Evolutionary conservation across 169 alveolate species (phyloP).

Genomic region (Plasmodium coatneyi): DNA sequence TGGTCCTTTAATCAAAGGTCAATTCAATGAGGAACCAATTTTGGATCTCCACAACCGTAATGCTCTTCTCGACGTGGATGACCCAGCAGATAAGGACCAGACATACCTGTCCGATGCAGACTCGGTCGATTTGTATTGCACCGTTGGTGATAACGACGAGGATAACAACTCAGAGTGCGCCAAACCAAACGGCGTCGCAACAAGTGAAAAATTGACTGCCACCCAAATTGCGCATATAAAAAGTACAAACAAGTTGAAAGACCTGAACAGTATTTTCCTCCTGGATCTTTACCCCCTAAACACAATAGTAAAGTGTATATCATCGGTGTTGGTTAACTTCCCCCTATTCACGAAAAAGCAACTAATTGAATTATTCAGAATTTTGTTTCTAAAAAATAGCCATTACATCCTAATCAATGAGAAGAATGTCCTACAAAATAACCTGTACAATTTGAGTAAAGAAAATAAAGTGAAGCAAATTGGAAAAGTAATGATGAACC

Average conservation of each 20-base stretch:
- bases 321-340: conserved; percentile 30
- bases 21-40: not conserved
- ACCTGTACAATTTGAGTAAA: conserved; percentile 34
- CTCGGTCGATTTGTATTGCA: conserved; percentile 10
- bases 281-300: conserved; percentile 25
- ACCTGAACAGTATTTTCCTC: conserved; percentile 17
- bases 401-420: conserved; percentile 24
- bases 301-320: conserved; percentile 42
- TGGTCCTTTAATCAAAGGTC: not conserved
- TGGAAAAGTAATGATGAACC: conserved; percentile 29
- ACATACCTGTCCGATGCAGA: conserved; percentile 9
- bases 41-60: not conserved
- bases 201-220: not conserved
- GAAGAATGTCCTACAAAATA: conserved; percentile 26
- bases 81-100: not conserved
- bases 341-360: conserved; percentile 38
- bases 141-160: not conserved
- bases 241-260: conserved; percentile 16
- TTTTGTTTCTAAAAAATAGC: conserved; percentile 25
- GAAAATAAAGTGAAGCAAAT: conserved; percentile 40
- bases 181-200: not conserved
- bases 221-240: conserved; percentile 13
- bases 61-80: not conserved
- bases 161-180: not conserved
- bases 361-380: conserved; percentile 24